Base-by-base conservation (phyloP, 371 early-diverging fungal genomes). In the Apophysomyces trapeziformis region DNA sequence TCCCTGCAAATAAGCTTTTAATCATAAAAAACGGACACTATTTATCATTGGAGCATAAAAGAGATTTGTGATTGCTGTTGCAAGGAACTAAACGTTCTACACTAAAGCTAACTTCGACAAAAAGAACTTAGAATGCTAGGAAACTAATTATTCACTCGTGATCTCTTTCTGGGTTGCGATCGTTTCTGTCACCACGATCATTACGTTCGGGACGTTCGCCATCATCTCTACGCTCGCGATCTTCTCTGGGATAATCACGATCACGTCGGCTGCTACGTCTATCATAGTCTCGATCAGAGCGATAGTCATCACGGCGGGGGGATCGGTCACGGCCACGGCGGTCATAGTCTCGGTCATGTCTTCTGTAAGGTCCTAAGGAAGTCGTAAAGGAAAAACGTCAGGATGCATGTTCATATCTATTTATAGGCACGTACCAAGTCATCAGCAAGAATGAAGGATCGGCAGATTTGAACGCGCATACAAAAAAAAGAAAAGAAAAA, bases 271-370 rank as follows among this genome's bases (percentile, higher is more conserved):
- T 62, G 8, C 38, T 43, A 45, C 70, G 70, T 43, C 63, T 61
- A 50, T 50, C 54, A 11, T 50, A 50, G 46, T 69, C 65, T 38
- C 60, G 44, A 11, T 61, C 47, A n/a, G 46, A 46, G 47, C 61
- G 61, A 18, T 62, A 50, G 54, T 50, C 44, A 32, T 62, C 62
- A 26, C 62, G 62, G 6, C 62, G 66, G 50, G 54, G 54, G 11
- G 54, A 50, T 50, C 54, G 54, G 21, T 50, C 54, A 21, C 56
- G 58, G 11, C 47, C 60, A 13, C 69, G 57, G n/a, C 69, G 69
- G 32, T 69, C 69, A 69, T 65, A 64, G 58, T 69, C 64, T 38
- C 65, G 54, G 21, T 50, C 54, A 50, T 64, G 50, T 45, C 68
- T 63, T 61, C 63, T 54, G 44, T 41, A 50, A 50, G 11, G 6